These are phyloP conservation scores for Solanum paucissectum DNA, from an alignment of 257 asterid species.

Conservation along the genomic window DNA sequence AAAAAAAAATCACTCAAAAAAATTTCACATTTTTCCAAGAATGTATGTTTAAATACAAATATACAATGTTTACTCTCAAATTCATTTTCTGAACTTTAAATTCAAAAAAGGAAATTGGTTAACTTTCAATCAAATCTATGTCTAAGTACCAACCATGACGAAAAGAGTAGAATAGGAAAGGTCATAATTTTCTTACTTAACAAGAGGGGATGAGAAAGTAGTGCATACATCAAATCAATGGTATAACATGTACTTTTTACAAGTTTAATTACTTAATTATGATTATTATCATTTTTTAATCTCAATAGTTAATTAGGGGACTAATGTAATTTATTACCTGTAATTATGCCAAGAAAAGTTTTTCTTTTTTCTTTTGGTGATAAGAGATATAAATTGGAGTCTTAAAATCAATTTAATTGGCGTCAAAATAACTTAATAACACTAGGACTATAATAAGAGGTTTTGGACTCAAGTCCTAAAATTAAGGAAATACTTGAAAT, in stretches of 20 bases:
- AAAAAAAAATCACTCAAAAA: not conserved
- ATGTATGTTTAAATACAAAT: not conserved
- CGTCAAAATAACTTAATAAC: not conserved
- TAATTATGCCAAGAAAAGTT: not conserved
- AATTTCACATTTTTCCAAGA: not conserved
- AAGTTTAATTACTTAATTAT: not conserved
- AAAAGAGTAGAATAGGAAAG: not conserved
- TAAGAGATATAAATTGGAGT: not conserved
- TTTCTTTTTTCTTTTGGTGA: not conserved
- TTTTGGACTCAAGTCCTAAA: not conserved
- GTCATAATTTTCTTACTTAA: not conserved
- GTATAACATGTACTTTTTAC: not conserved
- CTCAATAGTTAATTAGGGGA: not conserved
- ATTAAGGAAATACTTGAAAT: not conserved
- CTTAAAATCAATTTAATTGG: not conserved
- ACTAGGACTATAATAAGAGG: not conserved
- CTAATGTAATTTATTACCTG: not conserved
- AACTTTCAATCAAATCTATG: not conserved
- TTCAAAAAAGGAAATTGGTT: not conserved
- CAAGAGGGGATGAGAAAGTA: not conserved
- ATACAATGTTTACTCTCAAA: not conserved
- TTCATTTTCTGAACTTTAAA: not conserved
- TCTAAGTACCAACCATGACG: not conserved
- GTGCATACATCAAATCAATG: not conserved
- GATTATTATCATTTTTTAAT: not conserved